Base-by-base conservation (phyloP, 768 basidiomycete species). In the Leccinellum luteum region DNA sequence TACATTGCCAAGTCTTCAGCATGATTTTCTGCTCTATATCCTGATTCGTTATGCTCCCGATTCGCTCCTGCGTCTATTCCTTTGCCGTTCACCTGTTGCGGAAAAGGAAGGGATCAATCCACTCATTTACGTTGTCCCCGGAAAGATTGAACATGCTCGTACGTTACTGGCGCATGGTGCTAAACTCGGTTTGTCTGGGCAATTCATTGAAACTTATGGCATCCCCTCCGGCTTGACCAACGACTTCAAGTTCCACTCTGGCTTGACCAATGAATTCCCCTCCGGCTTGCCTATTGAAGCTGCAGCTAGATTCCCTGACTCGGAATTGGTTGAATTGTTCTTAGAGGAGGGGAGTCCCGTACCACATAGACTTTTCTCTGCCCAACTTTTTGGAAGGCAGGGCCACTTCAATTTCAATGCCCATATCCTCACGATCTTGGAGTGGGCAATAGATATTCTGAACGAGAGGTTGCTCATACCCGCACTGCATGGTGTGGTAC, bases 401-500 rank as follows among this genome's bases (percentile, higher is more conserved):
- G 1, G 6, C 3, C 6, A 28, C 28, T 7, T 6, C 28, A 25
- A 25, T 7, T 28, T 4, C 1, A 0, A 25, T 3, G 0, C 14
- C n/a, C 13, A 25, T 25, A 23, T 8, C 7, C 3, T 45, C 14
- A 15, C 7, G 3, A 23, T 43, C 41, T 12, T 19, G 0, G 44
- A 45, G 7, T 45, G 44, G 44, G 23, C 0, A 45, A 45, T 8
- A 8, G 19, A 45, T 45, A 14, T 45, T 15, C 21, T 14, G 13
- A 23, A 45, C 7, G 5, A 0, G 41, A 12, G 1, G n/a, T n/a
- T 0, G 2, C 3, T 21, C 6, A 4, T 14, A 45, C 23, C 9
- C 6, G 0, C 13, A 3, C 21, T 23, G 15, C 3, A 14, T 8
- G 23, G 2, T 32, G 1, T 32, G 13, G 5, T 3, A 43, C n/a